phyloP scores from a whole-genome alignment of 306 rosid genomes.

The Trifolium repens region DNA sequence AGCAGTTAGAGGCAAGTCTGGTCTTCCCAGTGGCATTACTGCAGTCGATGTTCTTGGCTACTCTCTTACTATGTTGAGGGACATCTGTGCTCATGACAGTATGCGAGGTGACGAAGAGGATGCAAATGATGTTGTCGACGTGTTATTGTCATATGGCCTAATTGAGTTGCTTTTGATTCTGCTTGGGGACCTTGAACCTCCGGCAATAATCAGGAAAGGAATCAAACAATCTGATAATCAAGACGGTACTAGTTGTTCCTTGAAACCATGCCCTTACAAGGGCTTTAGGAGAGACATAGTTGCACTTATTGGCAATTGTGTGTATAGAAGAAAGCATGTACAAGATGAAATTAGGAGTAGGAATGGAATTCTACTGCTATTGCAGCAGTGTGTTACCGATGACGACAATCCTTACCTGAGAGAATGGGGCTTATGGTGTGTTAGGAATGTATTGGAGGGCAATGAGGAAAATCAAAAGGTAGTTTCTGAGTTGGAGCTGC shows the following conservation, averaged over 20 bases:
- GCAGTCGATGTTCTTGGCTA: conserved; percentile 70
- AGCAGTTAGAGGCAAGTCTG: conserved; percentile 45
- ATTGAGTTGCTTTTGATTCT: conserved; percentile 56
- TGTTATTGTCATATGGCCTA: conserved; percentile 61
- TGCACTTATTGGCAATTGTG: conserved; percentile 70
- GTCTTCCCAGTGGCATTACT: conserved; percentile 68
- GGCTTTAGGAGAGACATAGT: no score
- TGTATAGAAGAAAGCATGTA: conserved; percentile 60
- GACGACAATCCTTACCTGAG: conserved; percentile 83
- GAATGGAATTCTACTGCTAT: conserved; percentile 67
- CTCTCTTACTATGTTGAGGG: conserved; percentile 72
- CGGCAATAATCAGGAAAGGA: no score
- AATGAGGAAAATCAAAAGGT: conserved; percentile 71
- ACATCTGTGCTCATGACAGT: conserved; percentile 64
- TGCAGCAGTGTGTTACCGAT: conserved; percentile 84
- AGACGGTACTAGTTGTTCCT: no score
- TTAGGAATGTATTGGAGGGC: conserved; percentile 76
- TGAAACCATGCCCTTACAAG: no score
- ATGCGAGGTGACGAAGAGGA: conserved; percentile 33
- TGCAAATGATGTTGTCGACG: conserved; percentile 52
- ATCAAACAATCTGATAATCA: no score
- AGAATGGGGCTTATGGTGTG: conserved; percentile 87
- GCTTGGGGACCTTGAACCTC: conserved; percentile 71
- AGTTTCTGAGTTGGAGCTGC: conserved; percentile 74
- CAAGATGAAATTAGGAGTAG: conserved; percentile 68